phyloP scores from a whole-genome alignment of 108 stramenopile species.

The Cyclotella choctawhatcheeana region DNA sequence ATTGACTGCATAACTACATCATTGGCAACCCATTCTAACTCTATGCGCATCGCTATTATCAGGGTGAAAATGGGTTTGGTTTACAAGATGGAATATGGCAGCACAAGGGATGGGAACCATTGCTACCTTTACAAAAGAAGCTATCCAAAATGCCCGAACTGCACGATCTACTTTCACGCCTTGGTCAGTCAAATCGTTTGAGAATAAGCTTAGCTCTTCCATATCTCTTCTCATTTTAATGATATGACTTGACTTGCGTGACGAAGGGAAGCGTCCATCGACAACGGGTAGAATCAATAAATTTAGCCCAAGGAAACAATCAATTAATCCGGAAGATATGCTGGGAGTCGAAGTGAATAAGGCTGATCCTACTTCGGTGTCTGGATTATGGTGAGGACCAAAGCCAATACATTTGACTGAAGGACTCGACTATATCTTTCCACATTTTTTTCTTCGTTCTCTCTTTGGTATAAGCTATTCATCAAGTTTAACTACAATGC shows the following conservation, averaged over 20 bases:
- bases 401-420: no score
- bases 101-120: constrained; percentile 65
- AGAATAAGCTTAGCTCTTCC: no score
- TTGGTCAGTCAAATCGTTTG: no score
- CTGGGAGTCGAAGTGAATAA: constrained; percentile 68
- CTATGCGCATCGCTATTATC: neutral
- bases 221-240: no score
- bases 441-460: no score
- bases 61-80: constrained; percentile 57
- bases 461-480: no score
- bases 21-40: neutral
- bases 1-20: neutral
- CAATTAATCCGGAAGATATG: constrained; percentile 48
- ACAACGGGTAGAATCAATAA: constrained; percentile 53
- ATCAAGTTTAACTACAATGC: constrained; percentile 69
- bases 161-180: constrained; percentile 40
- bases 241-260: no score
- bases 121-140: constrained; percentile 59
- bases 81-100: constrained; percentile 75
- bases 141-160: constrained; percentile 65
- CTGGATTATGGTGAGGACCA: constrained; percentile 33
- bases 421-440: no score
- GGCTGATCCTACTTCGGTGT: constrained; percentile 57
- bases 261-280: constrained; percentile 67
- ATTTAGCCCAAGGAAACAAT: constrained; percentile 59